These are phyloP conservation scores for Eucalyptus erythrocorys DNA, from an alignment of 345 rosid genomes.

Conservation along the genomic window DNA sequence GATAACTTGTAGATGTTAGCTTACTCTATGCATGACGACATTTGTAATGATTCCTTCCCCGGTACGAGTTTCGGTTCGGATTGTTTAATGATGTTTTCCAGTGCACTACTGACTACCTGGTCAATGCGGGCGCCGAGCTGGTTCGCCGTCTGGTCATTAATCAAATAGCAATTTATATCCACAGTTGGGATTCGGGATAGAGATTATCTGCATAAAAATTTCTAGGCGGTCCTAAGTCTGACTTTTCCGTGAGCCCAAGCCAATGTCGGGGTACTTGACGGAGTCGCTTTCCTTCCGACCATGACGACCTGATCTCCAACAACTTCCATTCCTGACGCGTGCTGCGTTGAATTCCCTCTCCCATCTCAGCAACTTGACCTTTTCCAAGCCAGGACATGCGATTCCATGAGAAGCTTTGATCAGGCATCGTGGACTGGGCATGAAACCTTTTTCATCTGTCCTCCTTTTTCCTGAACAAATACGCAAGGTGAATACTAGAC, in stretches of 20 bases:
- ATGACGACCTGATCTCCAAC: not conserved
- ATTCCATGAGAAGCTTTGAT: not conserved
- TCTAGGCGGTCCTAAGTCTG: not conserved
- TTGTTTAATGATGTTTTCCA: not conserved
- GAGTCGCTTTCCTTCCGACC: not conserved
- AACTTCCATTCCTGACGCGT: not conserved
- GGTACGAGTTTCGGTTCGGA: not conserved
- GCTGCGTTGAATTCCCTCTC: not conserved
- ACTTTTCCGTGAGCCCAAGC: too few relatives aligned
- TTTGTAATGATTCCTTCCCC: not conserved
- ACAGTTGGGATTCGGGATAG: too few relatives aligned
- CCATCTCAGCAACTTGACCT: not conserved
- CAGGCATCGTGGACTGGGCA: not conserved
- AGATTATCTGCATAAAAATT: too few relatives aligned
- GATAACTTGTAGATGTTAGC: not conserved
- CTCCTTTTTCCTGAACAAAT: not conserved
- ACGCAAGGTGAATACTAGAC: not conserved
- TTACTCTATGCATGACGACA: not conserved
- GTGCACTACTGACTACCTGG: not conserved
- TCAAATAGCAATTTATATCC: rapidly evolving
- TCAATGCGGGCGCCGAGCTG: not conserved
- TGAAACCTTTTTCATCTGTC: not conserved
- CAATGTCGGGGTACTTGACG: not conserved
- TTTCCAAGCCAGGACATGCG: not conserved
- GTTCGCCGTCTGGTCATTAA: not conserved